phyloP scores from a whole-genome alignment of 257 asterid species.

The Osmanthus fragrans region DNA sequence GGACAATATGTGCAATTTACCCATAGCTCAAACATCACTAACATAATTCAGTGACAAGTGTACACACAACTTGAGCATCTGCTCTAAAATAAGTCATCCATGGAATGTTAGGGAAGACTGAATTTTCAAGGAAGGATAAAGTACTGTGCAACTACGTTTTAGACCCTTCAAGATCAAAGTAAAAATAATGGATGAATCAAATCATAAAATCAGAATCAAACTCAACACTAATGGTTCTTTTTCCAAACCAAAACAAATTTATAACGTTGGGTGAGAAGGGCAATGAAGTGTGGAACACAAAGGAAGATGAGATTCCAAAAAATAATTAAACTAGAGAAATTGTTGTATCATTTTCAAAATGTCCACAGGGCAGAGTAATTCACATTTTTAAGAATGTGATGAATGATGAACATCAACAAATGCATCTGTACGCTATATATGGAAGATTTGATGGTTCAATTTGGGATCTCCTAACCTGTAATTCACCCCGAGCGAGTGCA shows the following conservation, averaged over 20 bases:
- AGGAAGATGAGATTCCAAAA: too few species aligned
- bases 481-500: conserved; percentile 44
- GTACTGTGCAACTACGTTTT: not conserved
- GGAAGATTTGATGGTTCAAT: not conserved
- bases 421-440: not conserved
- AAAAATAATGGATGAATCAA: not conserved
- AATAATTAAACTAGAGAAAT: too few species aligned
- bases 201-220: not conserved
- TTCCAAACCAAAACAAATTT: not conserved
- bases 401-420: not conserved
- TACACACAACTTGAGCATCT: not conserved
- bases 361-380: not conserved
- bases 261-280: too few species aligned
- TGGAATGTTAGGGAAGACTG: not conserved
- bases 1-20: not conserved
- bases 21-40: not conserved
- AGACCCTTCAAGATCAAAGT: conserved; percentile 2
- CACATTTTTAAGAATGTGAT: conserved; percentile 6
- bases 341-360: too few species aligned
- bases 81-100: not conserved
- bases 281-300: too few species aligned
- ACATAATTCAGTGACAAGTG: not conserved
- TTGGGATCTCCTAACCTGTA: conserved; percentile 29
- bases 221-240: not conserved
- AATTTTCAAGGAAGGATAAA: not conserved